Evolutionary conservation across 2,329 filamentous ascomycete genomes (phyloP).

Genomic region (Decorospora gaudefroyi): DNA sequence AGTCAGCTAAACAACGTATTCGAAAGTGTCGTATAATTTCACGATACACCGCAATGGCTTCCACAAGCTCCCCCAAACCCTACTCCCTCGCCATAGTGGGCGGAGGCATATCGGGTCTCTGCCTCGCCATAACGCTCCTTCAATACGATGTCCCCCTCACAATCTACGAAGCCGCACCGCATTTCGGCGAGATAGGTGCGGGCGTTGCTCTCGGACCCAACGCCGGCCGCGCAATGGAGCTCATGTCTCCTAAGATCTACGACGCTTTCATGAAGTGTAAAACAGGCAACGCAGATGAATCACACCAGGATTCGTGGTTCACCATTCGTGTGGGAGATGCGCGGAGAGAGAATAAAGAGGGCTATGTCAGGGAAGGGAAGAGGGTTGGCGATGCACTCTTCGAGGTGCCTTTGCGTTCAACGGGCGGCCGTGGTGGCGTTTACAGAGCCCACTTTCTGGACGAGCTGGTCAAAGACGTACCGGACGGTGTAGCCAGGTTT

Average conservation of each 20-base stretch:
- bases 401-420: constrained; percentile 32
- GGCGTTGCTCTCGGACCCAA: constrained; percentile 63
- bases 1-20: too few species aligned
- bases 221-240: constrained; percentile 58
- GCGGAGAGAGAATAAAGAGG: constrained; percentile 38
- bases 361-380: constrained; percentile 32
- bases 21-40: neutral
- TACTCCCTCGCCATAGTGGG: constrained; percentile 62
- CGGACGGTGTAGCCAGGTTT: constrained; percentile 51
- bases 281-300: constrained; percentile 45
- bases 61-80: constrained; percentile 32
- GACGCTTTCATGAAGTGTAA: constrained; percentile 51
- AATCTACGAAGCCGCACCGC: constrained; percentile 61
- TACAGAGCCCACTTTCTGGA: constrained; percentile 58
- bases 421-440: constrained; percentile 44
- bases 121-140: constrained; percentile 59
- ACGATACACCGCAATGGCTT: constrained; percentile 21
- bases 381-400: constrained; percentile 41
- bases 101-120: constrained; percentile 62
- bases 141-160: constrained; percentile 53
- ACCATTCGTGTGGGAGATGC: constrained; percentile 41
- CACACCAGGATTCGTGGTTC: constrained; percentile 35
- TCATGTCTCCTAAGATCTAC: constrained; percentile 53
- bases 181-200: constrained; percentile 63
- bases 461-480: constrained; percentile 56